These are phyloP conservation scores for Coemansia sp. DNA, from an alignment of 192 early-diverging fungal genomes.

Conservation along the genomic window DNA sequence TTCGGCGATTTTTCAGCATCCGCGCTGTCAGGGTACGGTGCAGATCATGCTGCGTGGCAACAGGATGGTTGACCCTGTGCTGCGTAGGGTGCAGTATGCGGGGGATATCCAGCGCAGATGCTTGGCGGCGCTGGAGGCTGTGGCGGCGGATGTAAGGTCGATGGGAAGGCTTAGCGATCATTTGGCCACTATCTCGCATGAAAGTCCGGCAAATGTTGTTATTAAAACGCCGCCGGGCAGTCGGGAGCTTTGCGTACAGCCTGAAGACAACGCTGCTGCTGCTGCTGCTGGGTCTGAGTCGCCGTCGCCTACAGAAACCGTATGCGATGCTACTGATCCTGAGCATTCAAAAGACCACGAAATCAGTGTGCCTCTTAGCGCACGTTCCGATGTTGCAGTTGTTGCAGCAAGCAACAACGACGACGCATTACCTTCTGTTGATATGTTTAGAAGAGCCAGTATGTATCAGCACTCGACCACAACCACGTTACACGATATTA, in stretches of 20 bases:
- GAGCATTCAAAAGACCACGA: not conserved
- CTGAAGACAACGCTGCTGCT: not conserved
- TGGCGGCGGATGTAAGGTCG: constrained; percentile 9
- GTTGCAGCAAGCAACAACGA: not conserved
- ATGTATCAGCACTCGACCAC: constrained; percentile 1
- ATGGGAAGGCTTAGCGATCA: constrained; percentile 18
- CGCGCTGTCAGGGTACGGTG: constrained; percentile 41
- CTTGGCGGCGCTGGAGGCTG: constrained; percentile 12
- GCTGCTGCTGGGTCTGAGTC: not conserved
- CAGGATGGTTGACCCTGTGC: constrained; percentile 40
- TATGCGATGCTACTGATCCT: not conserved
- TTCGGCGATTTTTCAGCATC: constrained; percentile 27
- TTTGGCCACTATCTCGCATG: constrained; percentile 31
- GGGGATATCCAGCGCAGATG: constrained; percentile 39
- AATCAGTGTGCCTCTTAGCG: not conserved
- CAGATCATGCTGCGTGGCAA: constrained; percentile 34
- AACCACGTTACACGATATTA: not conserved
- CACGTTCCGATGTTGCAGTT: not conserved
- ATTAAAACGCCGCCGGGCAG: not conserved
- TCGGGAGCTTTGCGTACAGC: not conserved
- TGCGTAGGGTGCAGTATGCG: constrained; percentile 42
- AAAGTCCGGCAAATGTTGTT: constrained; percentile 7
- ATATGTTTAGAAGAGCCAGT: not conserved
- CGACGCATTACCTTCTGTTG: not conserved
- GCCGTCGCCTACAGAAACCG: constrained; percentile 2